Conservation (phyloP, 495 filamentous ascomycete species). For the Penicillium robsamsonii region DNA sequence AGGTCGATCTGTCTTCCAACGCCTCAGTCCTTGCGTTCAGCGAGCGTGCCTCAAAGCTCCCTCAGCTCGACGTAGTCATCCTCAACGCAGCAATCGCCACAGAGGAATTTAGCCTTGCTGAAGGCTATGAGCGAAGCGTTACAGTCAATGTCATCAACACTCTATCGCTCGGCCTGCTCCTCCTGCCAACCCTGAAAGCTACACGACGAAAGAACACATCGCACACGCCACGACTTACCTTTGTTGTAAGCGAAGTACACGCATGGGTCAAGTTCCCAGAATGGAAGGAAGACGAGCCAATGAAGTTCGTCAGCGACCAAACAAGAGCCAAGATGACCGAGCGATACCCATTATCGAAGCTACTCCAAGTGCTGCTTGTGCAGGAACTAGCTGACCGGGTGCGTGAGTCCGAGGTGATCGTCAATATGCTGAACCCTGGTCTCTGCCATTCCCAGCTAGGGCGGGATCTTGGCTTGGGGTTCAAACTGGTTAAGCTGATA, state of each 20-base stretch:
- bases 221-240: constrained; percentile 26
- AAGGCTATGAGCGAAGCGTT: constrained; percentile 48
- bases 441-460: constrained; percentile 46
- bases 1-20: constrained; percentile 51
- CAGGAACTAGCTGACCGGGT: constrained; percentile 43
- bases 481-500: constrained; percentile 20
- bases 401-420: constrained; percentile 40
- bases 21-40: constrained; percentile 41
- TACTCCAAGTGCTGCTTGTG: constrained; percentile 49
- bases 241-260: constrained; percentile 45
- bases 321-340: constrained; percentile 25
- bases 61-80: constrained; percentile 41
- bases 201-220: constrained; percentile 24
- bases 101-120: constrained; percentile 21
- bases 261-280: constrained; percentile 33
- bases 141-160: constrained; percentile 56
- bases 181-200: constrained; percentile 42
- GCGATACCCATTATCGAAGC: constrained; percentile 52
- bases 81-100: constrained; percentile 48
- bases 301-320: constrained; percentile 34
- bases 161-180: constrained; percentile 42
- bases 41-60: constrained; percentile 31
- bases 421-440: constrained; percentile 55
- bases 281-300: constrained; percentile 30
- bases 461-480: constrained; percentile 26